Percentiles rank a stretch among this genome's conserved stretches.
These are phyloP conservation scores for Ogataea glucozyma DNA, from an alignment of 805 yeast genomes.

Conservation along the genomic window DNA sequence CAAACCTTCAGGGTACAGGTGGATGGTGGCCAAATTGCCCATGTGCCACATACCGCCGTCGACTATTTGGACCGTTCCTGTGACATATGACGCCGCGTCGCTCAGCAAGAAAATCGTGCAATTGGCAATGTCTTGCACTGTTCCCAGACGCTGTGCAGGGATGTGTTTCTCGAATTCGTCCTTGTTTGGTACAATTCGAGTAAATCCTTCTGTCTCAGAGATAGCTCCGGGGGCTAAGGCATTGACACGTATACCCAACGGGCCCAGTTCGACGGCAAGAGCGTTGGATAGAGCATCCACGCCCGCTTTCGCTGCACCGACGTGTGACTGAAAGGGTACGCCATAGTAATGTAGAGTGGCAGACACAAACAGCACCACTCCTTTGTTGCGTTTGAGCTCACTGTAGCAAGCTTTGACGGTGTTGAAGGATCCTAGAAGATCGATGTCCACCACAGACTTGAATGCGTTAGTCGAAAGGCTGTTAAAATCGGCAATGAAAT, in stretches of 20 bases:
- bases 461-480: constrained; percentile 83
- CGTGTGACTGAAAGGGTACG: constrained; percentile 85
- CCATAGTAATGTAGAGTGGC: constrained; percentile 92
- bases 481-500: constrained; percentile 79
- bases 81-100: constrained; percentile 74
- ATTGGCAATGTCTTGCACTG: constrained; percentile 79
- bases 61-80: constrained; percentile 77
- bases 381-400: constrained; percentile 64
- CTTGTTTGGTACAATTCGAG: constrained; percentile 54
- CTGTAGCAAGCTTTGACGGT: constrained; percentile 81
- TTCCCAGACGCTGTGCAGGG: constrained; percentile 70
- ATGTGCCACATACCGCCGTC: constrained; percentile 93
- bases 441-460: constrained; percentile 83
- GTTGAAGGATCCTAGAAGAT: constrained; percentile 84
- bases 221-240: constrained; percentile 93
- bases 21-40: constrained; percentile 43
- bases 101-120: constrained; percentile 83
- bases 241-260: constrained; percentile 80
- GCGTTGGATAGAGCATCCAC: constrained; percentile 84
- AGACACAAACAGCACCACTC: constrained; percentile 74
- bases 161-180: constrained; percentile 46
- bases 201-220: constrained; percentile 82
- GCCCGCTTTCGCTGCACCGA: constrained; percentile 95
- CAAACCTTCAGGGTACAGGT: constrained; percentile 46
- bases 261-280: constrained; percentile 89